Evolutionary conservation across 1,284 basidiomycete genomes (phyloP).

Genomic region (Marasmius fiardii): DNA sequence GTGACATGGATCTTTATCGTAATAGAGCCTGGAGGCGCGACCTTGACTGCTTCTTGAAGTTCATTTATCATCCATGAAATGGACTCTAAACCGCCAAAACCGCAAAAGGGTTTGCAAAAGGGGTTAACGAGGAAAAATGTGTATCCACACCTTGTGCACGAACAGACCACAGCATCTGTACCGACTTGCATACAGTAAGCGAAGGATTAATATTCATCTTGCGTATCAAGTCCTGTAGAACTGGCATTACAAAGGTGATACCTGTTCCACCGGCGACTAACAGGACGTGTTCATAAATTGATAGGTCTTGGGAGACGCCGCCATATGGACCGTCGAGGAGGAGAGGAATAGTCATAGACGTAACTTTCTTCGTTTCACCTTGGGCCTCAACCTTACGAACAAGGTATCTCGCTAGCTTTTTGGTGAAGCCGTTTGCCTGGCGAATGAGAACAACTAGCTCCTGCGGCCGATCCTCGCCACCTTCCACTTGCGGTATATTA

Average conservation of each 20-base stretch:
- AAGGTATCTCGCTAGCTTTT: not conserved
- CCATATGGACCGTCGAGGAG: constrained; percentile 1
- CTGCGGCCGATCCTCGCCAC: not conserved
- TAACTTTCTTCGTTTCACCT: not conserved
- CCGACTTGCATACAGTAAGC: not conserved
- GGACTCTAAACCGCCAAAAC: not conserved
- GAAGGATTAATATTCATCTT: not conserved
- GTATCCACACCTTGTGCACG: not conserved
- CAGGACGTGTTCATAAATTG: constrained; percentile 2
- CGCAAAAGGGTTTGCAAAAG: not conserved
- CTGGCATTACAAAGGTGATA: constrained; percentile 1
- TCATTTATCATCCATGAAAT: not conserved
- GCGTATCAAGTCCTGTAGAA: constrained; percentile 1
- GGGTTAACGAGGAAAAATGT: not conserved
- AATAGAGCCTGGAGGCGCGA: not conserved
- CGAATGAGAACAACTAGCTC: constrained; percentile 1
- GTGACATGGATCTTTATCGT: not conserved
- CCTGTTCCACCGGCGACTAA: constrained; percentile 2
- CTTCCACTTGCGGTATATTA: not conserved
- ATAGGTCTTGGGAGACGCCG: not conserved
- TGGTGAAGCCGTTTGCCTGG: constrained; percentile 1
- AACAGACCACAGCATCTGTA: constrained; percentile 2
- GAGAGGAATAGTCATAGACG: not conserved
- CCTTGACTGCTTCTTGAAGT: not conserved
- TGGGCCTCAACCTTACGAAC: too few relatives aligned